phyloP scores from a whole-genome alignment of 2,329 filamentous ascomycete genomes.

The Orbilia blumenaviensis region DNA sequence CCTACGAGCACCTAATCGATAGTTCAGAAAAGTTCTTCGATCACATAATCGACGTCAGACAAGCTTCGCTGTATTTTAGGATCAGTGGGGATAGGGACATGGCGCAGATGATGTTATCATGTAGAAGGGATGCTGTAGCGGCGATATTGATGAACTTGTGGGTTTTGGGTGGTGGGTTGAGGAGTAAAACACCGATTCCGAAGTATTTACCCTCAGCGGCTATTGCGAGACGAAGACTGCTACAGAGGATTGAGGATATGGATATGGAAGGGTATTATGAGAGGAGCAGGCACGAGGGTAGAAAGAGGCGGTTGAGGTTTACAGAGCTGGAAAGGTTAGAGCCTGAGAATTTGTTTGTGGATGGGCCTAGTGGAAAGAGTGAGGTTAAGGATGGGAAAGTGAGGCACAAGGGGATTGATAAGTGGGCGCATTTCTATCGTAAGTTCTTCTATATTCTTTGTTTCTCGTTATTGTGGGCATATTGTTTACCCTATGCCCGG shows the following conservation, averaged over 20 bases:
- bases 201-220: slow-evolving; percentile 69
- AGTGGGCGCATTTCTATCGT: slow-evolving; percentile 69
- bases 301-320: slow-evolving; percentile 16
- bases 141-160: slow-evolving; percentile 69
- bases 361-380: slow-evolving; percentile 11
- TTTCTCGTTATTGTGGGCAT: slow-evolving; percentile 59
- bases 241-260: slow-evolving; percentile 66
- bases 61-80: slow-evolving; percentile 69
- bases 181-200: slow-evolving; percentile 62
- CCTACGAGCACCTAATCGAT: slow-evolving; percentile 68
- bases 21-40: slow-evolving; percentile 70
- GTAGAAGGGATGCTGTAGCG: slow-evolving; percentile 69
- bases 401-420: slow-evolving; percentile 59
- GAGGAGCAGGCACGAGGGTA: slow-evolving; percentile 19
- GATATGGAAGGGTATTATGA: slow-evolving; percentile 60
- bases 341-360: slow-evolving; percentile 50
- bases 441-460: slow-evolving; percentile 60
- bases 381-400: slow-evolving; percentile 56
- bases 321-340: slow-evolving; percentile 43
- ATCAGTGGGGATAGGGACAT: slow-evolving; percentile 66
- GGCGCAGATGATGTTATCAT: slow-evolving; percentile 65
- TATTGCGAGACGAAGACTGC: slow-evolving; percentile 65
- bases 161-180: slow-evolving; percentile 68
- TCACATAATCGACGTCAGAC: slow-evolving; percentile 68
- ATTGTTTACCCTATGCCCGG: no score